Conservation (phyloP, 805 yeast genomes). For the Wickerhamomyces rabaulensis region DNA sequence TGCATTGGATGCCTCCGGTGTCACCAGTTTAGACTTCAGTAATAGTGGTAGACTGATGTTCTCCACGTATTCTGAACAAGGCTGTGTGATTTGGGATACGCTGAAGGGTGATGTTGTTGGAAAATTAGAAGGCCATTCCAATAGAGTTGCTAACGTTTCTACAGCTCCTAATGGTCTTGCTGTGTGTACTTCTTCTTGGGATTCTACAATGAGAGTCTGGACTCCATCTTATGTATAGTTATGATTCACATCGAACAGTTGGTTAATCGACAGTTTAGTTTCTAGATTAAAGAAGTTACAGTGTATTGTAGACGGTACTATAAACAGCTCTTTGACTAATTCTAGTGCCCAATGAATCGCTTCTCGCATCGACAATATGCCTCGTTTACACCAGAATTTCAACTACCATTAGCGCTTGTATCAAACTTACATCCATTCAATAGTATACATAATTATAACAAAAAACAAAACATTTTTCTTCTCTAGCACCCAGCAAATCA, state of each 20-base stretch:
- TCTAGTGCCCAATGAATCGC: too few relatives aligned
- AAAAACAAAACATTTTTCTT: slow-evolving; percentile 5
- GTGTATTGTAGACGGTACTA: too few relatives aligned
- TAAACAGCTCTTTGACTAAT: too few relatives aligned
- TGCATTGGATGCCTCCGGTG: slow-evolving; percentile 56
- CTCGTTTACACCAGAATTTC: too few relatives aligned
- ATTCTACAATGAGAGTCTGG: slow-evolving; percentile 67
- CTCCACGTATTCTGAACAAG: slow-evolving; percentile 69
- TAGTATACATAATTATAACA: neutral
- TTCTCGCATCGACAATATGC: too few relatives aligned
- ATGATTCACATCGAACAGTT: neutral
- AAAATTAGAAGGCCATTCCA: slow-evolving; percentile 57
- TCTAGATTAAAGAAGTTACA: too few relatives aligned
- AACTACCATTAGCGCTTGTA: too few relatives aligned
- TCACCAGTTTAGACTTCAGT: slow-evolving; percentile 68
- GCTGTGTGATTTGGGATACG: slow-evolving; percentile 75
- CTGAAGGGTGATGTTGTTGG: slow-evolving; percentile 63
- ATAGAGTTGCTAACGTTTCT: slow-evolving; percentile 56
- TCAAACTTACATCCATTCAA: neutral
- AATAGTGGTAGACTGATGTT: slow-evolving; percentile 69
- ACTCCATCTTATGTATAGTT: slow-evolving; percentile 27
- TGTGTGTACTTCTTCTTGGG: slow-evolving; percentile 79
- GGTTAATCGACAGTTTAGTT: too few relatives aligned
- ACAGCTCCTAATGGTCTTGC: slow-evolving; percentile 73
- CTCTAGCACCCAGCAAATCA: neutral